A percentile compares a stretch with the other conserved stretches of the same genome.
Evolutionary conservation across 2,329 filamentous ascomycete species (phyloP).

Genomic region (Scedosporium boydii): DNA sequence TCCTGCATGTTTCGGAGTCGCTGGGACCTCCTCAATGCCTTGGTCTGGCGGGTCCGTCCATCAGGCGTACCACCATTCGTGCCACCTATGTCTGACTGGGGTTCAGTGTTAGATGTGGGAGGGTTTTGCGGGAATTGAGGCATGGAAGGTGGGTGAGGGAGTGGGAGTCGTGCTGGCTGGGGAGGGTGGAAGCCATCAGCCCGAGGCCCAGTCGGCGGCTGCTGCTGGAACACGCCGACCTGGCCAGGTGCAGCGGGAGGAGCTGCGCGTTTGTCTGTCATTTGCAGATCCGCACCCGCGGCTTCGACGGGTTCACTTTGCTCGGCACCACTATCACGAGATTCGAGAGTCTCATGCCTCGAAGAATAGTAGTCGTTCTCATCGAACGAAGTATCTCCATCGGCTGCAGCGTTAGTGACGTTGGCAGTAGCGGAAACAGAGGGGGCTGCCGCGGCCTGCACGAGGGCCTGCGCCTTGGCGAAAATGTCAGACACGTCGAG

Average conservation of each 20-base stretch:
- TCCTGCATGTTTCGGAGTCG: not conserved
- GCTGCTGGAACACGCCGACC: not conserved
- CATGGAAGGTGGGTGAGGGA: not conserved
- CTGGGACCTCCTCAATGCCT: not conserved
- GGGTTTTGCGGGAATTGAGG: not conserved
- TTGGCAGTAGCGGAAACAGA: constrained; percentile 23
- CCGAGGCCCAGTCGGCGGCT: not conserved
- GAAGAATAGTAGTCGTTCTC: constrained; percentile 96
- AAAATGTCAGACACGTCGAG: constrained; percentile 67
- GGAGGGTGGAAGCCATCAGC: not conserved
- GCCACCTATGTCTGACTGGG: not conserved
- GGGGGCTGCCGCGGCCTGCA: constrained; percentile 39
- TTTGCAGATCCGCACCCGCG: not conserved
- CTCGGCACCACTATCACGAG: constrained; percentile 17
- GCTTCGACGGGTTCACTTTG: not conserved
- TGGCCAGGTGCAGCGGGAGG: not conserved
- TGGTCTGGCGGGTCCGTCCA: not conserved
- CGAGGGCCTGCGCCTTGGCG: constrained; percentile 58
- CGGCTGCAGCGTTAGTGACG: constrained; percentile 50
- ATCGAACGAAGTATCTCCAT: constrained; percentile 70
- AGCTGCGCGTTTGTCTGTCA: not conserved
- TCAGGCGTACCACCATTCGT: not conserved
- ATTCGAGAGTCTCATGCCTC: constrained; percentile 69
- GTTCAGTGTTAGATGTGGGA: not conserved
- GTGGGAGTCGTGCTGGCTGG: not conserved